Evolutionary conservation across 1,284 basidiomycete genomes (phyloP).

Genomic region (Cryptococcus floricola): DNA sequence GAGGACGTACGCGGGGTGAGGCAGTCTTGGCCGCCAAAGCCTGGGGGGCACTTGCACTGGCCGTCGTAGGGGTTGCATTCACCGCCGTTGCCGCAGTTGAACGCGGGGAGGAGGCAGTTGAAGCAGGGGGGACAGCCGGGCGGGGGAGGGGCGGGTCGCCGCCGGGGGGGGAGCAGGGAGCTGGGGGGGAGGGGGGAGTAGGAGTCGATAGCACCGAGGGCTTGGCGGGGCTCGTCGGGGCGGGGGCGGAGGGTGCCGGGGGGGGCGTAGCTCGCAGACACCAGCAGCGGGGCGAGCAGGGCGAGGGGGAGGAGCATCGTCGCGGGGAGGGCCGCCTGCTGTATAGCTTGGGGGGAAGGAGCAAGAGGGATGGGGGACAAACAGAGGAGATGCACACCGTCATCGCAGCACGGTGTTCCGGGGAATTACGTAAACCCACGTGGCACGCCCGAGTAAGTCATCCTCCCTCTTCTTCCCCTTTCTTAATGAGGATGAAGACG

Average conservation of each 20-base stretch:
- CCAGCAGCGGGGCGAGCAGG: background rate
- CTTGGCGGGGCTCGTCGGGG: background rate
- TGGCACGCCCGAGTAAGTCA: no score
- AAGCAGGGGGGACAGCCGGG: conserved; percentile 60
- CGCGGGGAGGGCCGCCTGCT: background rate
- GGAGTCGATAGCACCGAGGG: no score
- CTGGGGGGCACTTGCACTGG: conserved; percentile 82
- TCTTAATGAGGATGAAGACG: no score
- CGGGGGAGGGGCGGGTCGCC: conserved; percentile 14
- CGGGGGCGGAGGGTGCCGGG: background rate
- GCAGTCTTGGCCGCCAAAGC: conserved; percentile 88
- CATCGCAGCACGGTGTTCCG: no score
- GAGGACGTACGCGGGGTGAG: conserved; percentile 66
- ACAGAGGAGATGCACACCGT: no score
- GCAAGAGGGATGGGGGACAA: no score
- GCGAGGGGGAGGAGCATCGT: background rate
- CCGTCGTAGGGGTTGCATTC: conserved; percentile 82
- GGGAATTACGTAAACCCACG: no score
- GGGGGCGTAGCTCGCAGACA: background rate
- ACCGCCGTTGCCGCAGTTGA: conserved; percentile 79
- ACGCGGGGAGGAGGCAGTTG: conserved; percentile 77
- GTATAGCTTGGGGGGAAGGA: no score
- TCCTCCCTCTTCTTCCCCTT: no score
- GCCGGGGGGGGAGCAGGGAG: conserved; percentile 23
- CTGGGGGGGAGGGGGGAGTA: background rate